Conservation (phyloP, 495 filamentous ascomycete genomes). For the Aspergillus hancockii region DNA sequence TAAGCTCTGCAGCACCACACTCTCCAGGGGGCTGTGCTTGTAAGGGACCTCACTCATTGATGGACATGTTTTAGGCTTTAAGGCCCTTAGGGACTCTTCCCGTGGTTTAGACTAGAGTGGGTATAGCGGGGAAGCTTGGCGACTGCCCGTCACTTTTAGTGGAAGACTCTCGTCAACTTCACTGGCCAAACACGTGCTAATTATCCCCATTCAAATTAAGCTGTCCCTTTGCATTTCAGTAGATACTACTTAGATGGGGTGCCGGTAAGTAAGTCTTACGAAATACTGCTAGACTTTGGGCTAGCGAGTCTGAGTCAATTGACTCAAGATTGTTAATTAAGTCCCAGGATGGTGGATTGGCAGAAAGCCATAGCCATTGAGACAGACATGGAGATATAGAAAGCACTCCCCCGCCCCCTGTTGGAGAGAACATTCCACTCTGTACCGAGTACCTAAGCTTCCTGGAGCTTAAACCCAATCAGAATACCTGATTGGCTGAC, state of each 20-base stretch:
- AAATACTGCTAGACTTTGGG: too few relatives aligned
- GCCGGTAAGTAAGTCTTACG: background rate
- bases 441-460: too few relatives aligned
- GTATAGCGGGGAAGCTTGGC: slow-evolving; percentile 22
- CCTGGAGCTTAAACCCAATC: background rate
- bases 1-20: background rate
- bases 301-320: too few relatives aligned
- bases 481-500: background rate
- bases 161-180: background rate
- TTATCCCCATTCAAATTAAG: too few relatives aligned
- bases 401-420: background rate
- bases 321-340: too few relatives aligned
- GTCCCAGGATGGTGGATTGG: too few relatives aligned
- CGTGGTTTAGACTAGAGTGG: slow-evolving; percentile 11
- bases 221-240: too few relatives aligned
- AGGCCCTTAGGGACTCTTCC: background rate
- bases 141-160: background rate
- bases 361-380: background rate
- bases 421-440: too few relatives aligned
- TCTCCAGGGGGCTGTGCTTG: slow-evolving; percentile 4
- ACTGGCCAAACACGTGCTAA: background rate
- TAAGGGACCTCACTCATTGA: background rate
- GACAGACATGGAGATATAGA: background rate
- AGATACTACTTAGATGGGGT: too few relatives aligned
- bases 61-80: background rate